Conservation (phyloP, 306 rosid genomes). For the Quercus variabilis region DNA sequence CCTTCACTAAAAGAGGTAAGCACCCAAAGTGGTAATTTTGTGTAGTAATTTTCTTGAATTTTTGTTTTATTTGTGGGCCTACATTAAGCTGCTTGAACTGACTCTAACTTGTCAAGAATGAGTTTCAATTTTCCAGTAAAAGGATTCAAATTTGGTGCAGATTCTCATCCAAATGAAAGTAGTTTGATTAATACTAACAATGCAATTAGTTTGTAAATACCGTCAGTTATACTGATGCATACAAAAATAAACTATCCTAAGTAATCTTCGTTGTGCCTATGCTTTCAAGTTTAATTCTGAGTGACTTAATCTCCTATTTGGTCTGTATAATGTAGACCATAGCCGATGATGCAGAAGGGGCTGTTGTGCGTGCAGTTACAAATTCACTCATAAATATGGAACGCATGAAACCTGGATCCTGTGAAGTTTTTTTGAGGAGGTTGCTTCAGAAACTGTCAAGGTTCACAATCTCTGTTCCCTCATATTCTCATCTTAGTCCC, state of each 20-base stretch:
- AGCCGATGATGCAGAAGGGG: slow-evolving; percentile 73
- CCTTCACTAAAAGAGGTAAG: slow-evolving; percentile 94
- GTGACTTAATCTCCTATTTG: not conserved
- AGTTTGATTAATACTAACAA: not conserved
- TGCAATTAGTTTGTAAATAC: not conserved
- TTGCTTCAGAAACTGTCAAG: slow-evolving; percentile 85
- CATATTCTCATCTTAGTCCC: not conserved
- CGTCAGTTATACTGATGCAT: not conserved
- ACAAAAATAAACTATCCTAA: not conserved
- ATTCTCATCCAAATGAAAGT: not conserved
- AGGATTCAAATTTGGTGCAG: not conserved
- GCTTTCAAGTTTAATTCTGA: not conserved
- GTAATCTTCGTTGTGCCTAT: not conserved
- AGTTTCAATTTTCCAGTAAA: not conserved
- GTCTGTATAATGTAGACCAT: slow-evolving; percentile 41
- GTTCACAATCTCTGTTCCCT: slow-evolving; percentile 24
- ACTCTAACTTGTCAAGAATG: not conserved
- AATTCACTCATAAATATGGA: slow-evolving; percentile 77
- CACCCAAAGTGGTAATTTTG: not conserved
- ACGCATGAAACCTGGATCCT: slow-evolving; percentile 66
- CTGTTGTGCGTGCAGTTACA: slow-evolving; percentile 43
- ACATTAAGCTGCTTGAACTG: not conserved
- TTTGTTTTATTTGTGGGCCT: not conserved
- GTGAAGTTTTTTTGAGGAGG: slow-evolving; percentile 63
- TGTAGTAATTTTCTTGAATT: not conserved